Base-by-base conservation (phyloP, 139 green algal species). In the Micromonas pusilla region DNA sequence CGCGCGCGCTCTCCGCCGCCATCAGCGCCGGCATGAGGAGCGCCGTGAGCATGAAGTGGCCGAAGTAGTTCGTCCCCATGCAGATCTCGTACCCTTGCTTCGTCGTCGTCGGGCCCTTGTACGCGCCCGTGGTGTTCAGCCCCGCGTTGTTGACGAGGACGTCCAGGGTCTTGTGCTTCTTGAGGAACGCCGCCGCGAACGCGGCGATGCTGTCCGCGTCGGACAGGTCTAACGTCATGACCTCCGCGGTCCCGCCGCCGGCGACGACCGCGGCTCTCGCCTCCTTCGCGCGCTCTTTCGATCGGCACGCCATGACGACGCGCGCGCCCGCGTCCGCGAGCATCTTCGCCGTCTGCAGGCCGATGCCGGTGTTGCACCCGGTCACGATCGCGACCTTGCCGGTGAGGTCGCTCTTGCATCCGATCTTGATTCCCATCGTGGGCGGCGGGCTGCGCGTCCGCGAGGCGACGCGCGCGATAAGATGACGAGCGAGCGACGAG, bases 281-380 rank as follows among this genome's bases (percentile, higher is more conserved):
- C 4, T 6, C 16, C 52, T 57, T 6, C 0, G 39, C 53, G 2
- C 53, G 19, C 38, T 78, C 53, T 39, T 33, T 6, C 2, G 16
- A 31, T 1, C 72, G 72, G 26, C n/a, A 52, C 45, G 72, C 72
- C 31, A 68, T 19, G 33, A 68, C 72, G 4, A 78, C 72, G 33
- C 2, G 4, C 3, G 5, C 52, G 52, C 53, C 53, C 5, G 30
- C 28, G 4, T 68, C 57, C 20, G 81, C 81, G 19, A 82, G 52
- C 30, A 34, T 65, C 16, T 77, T 37, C 4, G 57, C 70, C 5
- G 68, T 54, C 1, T 53, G 53, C 20, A 68, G 31, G 4, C 81
- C 81, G n/a, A 85, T 73, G 45, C 81, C 81, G n/a, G 71, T 53
- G 66, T 85, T 85, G 31, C 34, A 76, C 21, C 81, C 81, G 23